These are phyloP conservation scores for Mycena maculata DNA, from an alignment of 768 basidiomycete genomes.

Conservation along the genomic window DNA sequence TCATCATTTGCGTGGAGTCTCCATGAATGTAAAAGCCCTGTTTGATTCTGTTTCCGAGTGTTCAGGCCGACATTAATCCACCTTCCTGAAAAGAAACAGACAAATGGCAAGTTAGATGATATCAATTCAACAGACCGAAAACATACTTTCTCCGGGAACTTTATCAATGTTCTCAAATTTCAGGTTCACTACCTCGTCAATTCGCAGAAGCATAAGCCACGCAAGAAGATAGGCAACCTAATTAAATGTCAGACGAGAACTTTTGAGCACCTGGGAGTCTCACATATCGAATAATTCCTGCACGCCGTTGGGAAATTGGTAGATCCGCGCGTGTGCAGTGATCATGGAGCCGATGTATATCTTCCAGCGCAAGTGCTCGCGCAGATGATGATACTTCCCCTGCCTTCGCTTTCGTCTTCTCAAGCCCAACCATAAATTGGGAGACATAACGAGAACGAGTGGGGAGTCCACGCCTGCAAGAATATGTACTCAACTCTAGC, in stretches of 20 bases:
- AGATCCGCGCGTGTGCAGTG: neutral
- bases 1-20: constrained; percentile 32
- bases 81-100: neutral
- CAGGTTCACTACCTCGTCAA: constrained; percentile 32
- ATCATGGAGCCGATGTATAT: constrained; percentile 36
- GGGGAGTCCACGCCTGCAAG: neutral
- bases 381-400: constrained; percentile 39
- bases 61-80: constrained; percentile 1
- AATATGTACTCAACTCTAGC: neutral
- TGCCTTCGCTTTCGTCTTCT: constrained; percentile 35
- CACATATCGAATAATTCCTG: constrained; percentile 8
- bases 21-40: constrained; percentile 31
- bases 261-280: neutral
- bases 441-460: constrained; percentile 31
- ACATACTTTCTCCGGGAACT: constrained; percentile 16
- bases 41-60: constrained; percentile 33
- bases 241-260: neutral
- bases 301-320: neutral
- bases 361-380: constrained; percentile 30
- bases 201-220: constrained; percentile 33
- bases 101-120: neutral
- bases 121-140: neutral
- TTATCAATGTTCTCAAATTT: constrained; percentile 31
- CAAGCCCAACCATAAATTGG: constrained; percentile 39
- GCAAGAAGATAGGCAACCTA: constrained; percentile 19